phyloP scores from a whole-genome alignment of 306 rosid genomes.

The Amphicarpaea edgeworthii region DNA sequence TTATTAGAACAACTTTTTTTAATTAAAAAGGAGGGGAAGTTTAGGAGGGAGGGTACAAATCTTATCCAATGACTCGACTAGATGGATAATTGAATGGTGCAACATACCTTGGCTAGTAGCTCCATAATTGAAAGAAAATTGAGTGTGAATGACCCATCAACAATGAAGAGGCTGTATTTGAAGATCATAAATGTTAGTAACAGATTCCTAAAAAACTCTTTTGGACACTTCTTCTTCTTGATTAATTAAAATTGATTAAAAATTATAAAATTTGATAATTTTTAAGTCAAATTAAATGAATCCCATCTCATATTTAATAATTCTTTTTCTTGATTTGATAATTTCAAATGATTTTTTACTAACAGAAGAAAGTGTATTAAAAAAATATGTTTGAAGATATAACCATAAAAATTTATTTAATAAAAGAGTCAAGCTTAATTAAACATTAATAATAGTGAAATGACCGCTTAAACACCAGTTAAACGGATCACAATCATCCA shows the following conservation, averaged over 20 bases:
- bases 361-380: too few relatives aligned
- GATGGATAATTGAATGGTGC: conserved; percentile 17
- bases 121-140: conserved; percentile 32
- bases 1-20: background rate
- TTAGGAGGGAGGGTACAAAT: background rate
- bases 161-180: background rate
- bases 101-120: conserved; percentile 6
- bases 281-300: too few relatives aligned
- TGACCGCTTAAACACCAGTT: conserved; percentile 23
- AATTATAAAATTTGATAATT: too few relatives aligned
- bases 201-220: too few relatives aligned
- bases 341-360: too few relatives aligned
- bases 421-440: conserved; percentile 20
- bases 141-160: conserved; percentile 24
- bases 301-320: too few relatives aligned
- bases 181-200: too few relatives aligned
- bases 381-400: too few relatives aligned
- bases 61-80: background rate
- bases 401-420: too few relatives aligned
- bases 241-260: too few relatives aligned
- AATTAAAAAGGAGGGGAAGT: background rate
- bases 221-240: too few relatives aligned
- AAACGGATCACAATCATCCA: conserved; percentile 24
- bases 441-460: conserved; percentile 23
- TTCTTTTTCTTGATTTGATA: too few relatives aligned